phyloP scores from a whole-genome alignment of 805 yeast species.

The Yamadazyma takamatsuzukensis region DNA sequence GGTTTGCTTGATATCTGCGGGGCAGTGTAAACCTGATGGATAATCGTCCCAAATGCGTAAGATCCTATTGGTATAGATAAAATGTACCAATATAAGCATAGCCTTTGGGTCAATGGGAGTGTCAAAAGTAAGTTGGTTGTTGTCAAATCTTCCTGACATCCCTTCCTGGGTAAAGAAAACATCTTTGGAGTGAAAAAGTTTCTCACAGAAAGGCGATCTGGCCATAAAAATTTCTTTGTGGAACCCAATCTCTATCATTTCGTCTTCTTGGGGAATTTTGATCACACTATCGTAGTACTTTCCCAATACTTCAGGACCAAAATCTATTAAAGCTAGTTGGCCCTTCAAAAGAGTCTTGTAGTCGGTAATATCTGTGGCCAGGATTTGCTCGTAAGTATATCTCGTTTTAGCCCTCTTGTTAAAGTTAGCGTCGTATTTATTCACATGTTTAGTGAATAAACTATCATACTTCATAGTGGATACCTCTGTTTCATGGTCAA shows the following conservation, averaged over 20 bases:
- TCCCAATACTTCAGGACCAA: conserved; percentile 6
- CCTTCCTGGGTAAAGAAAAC: conserved; percentile 21
- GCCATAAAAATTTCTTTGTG: conserved; percentile 29
- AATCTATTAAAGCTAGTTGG: not conserved
- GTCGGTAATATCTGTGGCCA: not conserved
- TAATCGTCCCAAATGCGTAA: conserved; percentile 46
- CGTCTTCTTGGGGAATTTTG: conserved; percentile 17
- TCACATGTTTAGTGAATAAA: conserved; percentile 10
- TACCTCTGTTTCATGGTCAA: conserved; percentile 11
- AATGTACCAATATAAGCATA: conserved; percentile 38
- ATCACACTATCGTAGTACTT: conserved; percentile 37
- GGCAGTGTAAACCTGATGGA: conserved; percentile 22
- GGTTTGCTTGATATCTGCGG: conserved; percentile 24
- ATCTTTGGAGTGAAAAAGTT: conserved; percentile 18
- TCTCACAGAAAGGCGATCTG: conserved; percentile 26
- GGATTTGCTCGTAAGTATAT: conserved; percentile 15
- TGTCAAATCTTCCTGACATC: conserved; percentile 19
- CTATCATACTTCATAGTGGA: conserved; percentile 18
- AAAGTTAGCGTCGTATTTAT: conserved; percentile 13
- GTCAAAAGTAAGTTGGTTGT: conserved; percentile 16
- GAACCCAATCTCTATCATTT: conserved; percentile 28
- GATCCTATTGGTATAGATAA: conserved; percentile 46
- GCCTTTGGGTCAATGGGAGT: conserved; percentile 30
- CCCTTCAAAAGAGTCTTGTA: conserved; percentile 1
- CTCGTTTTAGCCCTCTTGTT: conserved; percentile 12